phyloP scores from a whole-genome alignment of 1,284 basidiomycete species.

The Xerocomus nothofagi region DNA sequence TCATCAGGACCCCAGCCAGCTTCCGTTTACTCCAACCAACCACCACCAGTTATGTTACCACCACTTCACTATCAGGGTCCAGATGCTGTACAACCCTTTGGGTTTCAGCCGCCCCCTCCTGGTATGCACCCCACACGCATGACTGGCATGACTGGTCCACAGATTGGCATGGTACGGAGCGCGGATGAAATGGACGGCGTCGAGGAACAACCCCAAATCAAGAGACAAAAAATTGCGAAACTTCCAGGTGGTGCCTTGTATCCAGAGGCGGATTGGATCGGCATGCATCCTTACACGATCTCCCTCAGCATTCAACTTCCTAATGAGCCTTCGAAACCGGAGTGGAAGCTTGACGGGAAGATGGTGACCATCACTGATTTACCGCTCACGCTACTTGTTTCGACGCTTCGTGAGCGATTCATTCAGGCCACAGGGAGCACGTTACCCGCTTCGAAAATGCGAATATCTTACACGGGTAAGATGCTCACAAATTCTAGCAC shows the following conservation, averaged over 20 bases:
- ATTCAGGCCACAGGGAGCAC: slow-evolving; percentile 72
- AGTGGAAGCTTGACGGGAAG: slow-evolving; percentile 88
- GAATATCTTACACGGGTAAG: slow-evolving; percentile 76
- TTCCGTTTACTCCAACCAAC: slow-evolving; percentile 56
- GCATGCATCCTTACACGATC: slow-evolving; percentile 87
- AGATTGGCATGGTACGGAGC: slow-evolving; percentile 65
- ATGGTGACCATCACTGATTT: slow-evolving; percentile 77
- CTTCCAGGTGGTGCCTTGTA: slow-evolving; percentile 78
- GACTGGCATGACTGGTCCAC: slow-evolving; percentile 51
- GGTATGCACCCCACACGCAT: slow-evolving; percentile 53
- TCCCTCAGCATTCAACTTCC: slow-evolving; percentile 83
- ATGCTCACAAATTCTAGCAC: slow-evolving; percentile 84
- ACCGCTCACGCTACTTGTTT: slow-evolving; percentile 79
- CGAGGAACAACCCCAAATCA: slow-evolving; percentile 71
- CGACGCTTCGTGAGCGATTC: slow-evolving; percentile 85
- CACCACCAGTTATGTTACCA: slow-evolving; percentile 76
- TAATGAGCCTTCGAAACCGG: slow-evolving; percentile 74
- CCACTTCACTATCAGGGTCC: slow-evolving; percentile 80
- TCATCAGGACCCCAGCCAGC: slow-evolving; percentile 81
- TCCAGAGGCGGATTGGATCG: slow-evolving; percentile 85
- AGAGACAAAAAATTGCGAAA: slow-evolving; percentile 80
- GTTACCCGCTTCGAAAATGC: slow-evolving; percentile 75
- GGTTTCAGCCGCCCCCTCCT: slow-evolving; percentile 64
- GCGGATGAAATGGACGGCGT: slow-evolving; percentile 78
- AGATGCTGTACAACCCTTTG: slow-evolving; percentile 73